Percentiles rank a stretch among this genome's conserved stretches.
These are phyloP conservation scores for Backusella mclennaniae DNA, from an alignment of 192 early-diverging fungal genomes.

Conservation along the genomic window DNA sequence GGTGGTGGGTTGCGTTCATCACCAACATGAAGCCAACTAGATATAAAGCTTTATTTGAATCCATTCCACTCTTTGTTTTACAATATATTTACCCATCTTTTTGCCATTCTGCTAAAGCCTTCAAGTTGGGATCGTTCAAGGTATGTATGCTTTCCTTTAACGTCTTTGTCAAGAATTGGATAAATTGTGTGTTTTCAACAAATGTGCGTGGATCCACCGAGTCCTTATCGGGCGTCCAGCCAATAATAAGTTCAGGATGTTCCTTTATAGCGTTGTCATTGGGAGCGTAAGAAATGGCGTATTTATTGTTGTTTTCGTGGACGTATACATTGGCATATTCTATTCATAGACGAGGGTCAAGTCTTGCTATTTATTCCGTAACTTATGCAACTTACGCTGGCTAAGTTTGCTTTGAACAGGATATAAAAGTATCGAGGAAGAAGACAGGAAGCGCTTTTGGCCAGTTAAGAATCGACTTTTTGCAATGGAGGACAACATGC, in stretches of 20 bases:
- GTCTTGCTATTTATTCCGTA: not conserved
- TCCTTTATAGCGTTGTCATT: not conserved
- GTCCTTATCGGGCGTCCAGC: constrained; percentile 26
- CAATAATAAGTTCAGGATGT: constrained; percentile 28
- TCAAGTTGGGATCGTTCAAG: constrained; percentile 31
- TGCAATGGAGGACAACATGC: not conserved
- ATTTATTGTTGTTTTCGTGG: constrained; percentile 11
- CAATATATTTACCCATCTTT: constrained; percentile 31
- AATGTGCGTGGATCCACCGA: constrained; percentile 27
- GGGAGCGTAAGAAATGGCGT: constrained; percentile 13
- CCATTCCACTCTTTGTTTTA: not conserved
- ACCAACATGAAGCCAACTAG: constrained; percentile 38
- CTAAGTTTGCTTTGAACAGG: not conserved
- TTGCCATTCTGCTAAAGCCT: constrained; percentile 39
- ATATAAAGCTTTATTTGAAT: not conserved
- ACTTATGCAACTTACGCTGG: not conserved
- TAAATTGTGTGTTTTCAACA: constrained; percentile 31
- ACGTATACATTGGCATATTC: not conserved
- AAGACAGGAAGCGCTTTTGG: not conserved
- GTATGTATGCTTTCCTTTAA: constrained; percentile 27
- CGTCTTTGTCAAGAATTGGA: constrained; percentile 24
- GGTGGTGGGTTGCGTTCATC: constrained; percentile 42
- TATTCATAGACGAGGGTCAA: not conserved
- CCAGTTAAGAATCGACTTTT: not conserved
- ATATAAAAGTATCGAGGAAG: not conserved